Percentiles rank a stretch among this genome's conserved stretches.
Evolutionary conservation across 139 green algal genomes (phyloP).

Genomic region (Chlorella vulgaris): DNA sequence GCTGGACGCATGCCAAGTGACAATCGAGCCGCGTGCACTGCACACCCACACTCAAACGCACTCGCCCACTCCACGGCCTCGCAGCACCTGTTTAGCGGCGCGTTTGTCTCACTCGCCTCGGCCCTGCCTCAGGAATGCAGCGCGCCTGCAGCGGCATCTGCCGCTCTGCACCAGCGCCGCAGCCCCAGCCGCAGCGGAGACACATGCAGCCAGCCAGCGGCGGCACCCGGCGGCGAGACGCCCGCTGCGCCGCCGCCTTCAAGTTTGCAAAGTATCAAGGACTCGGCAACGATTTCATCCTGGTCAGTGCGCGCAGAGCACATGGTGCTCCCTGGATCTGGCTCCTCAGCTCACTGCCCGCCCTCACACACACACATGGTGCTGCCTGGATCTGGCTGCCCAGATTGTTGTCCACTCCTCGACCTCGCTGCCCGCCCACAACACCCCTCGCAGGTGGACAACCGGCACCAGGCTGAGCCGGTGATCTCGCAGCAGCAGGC

Average conservation of each 20-base stretch:
- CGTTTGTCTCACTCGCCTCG: too few relatives aligned
- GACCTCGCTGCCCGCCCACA: background rate
- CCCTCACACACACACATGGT: background rate
- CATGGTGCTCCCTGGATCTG: background rate
- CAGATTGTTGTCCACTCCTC: background rate
- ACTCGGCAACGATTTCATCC: slow-evolving; percentile 98
- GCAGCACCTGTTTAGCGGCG: too few relatives aligned
- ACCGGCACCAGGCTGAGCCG: slow-evolving; percentile 74
- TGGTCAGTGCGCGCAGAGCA: slow-evolving; percentile 59
- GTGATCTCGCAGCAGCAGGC: slow-evolving; percentile 83
- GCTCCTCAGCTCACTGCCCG: too few relatives aligned
- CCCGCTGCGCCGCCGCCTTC: slow-evolving; percentile 21
- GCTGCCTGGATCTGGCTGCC: background rate
- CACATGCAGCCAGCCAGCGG: background rate
- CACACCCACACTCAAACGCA: too few relatives aligned
- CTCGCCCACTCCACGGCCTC: too few relatives aligned
- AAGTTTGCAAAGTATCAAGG: slow-evolving; percentile 98
- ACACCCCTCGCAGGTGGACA: slow-evolving; percentile 82
- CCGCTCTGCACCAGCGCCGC: background rate
- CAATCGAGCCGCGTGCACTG: too few relatives aligned
- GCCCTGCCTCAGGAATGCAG: too few relatives aligned
- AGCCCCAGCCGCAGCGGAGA: background rate
- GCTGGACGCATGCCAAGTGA: too few relatives aligned
- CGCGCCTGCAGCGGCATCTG: background rate
- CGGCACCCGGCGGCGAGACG: background rate